Base-by-base conservation (phyloP, 495 filamentous ascomycete species). In the Mytilinidion resinicola region DNA sequence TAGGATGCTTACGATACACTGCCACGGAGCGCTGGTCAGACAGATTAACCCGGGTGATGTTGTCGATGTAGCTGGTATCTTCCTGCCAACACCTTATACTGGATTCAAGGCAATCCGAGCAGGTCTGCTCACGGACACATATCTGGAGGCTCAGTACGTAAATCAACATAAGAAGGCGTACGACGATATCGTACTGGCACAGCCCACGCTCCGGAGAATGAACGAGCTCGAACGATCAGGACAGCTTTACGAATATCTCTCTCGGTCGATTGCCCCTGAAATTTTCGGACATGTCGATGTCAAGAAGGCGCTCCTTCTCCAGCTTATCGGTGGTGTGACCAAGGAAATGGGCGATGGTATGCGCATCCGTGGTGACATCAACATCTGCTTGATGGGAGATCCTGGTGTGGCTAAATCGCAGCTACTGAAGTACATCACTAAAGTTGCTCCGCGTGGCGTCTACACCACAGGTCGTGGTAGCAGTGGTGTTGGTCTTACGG, bases 361-460 rank as follows among this genome's bases (percentile, higher is more conserved):
- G 95, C 81, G 85, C 57, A 98, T 98, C 74, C 88, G 93, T 77
- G 95, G 93, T 62, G 93, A 98, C 66, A 95, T 98, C 77, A 98
- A 98, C 73, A 84, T 97, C 67, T 98, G 93, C 74, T 77, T 98
- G 59, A 97, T 98, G 93, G 93, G 93, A 77, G 93, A 98, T 69
- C 93, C 93, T 67, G 93, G 93, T 87, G 95, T 97, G 60, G 93
- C 93, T 73, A 98, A 98, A 75, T 98, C 93, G 35, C 93, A 98
- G 75, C 74, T 98, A 59, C 78, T 98, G 55, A 96, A 96, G 74
- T 98, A 97, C 72, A 97, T 98, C 69, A 89, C 91, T 54, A 98
- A 98, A 74, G 93, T 98, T 39, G 93, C 93, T 5, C 93, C 93
- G 21, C 88, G 93, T 47, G 93, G 93, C 62, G 91, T 98, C 34